These are phyloP conservation scores for Vanilla planifolia DNA, from an alignment of 106 monocot genomes.

Conservation along the genomic window DNA sequence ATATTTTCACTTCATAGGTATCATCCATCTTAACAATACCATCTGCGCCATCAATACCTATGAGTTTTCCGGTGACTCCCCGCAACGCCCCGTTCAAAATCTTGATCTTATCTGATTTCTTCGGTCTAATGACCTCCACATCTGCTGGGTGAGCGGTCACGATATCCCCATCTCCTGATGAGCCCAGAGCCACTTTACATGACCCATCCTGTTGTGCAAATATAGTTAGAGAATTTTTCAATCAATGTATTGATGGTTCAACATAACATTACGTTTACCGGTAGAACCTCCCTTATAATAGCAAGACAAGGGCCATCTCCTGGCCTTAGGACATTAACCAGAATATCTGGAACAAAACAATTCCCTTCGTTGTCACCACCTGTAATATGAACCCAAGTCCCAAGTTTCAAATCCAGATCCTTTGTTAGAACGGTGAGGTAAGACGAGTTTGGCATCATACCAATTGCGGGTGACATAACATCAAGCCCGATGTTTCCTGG, in stretches of 20 bases:
- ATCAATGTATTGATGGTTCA: not conserved
- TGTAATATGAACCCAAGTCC: constrained; percentile 5
- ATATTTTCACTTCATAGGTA: constrained; percentile 74
- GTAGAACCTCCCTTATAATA: constrained; percentile 60
- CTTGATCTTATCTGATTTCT: constrained; percentile 89
- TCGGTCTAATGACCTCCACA: constrained; percentile 60
- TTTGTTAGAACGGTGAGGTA: not conserved
- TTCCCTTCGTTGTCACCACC: constrained; percentile 69
- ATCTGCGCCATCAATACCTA: constrained; percentile 88
- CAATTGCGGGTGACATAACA: constrained; percentile 86
- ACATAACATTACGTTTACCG: constrained; percentile 32
- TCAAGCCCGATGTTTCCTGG: constrained; percentile 94
- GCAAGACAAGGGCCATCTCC: constrained; percentile 61
- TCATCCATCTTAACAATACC: constrained; percentile 87
- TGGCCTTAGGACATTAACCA: constrained; percentile 57
- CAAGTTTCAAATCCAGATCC: no score
- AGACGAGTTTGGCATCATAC: constrained; percentile 27
- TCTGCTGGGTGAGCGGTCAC: constrained; percentile 42
- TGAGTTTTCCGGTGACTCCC: constrained; percentile 74
- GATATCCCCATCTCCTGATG: constrained; percentile 36
- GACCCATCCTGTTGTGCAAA: constrained; percentile 64
- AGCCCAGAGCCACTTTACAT: constrained; percentile 55
- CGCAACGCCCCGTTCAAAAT: constrained; percentile 62
- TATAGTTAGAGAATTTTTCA: not conserved
- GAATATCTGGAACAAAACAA: constrained; percentile 66